Conservation (phyloP, 1,284 basidiomycete species). For the Microbotryomycetes sp. region DNA sequence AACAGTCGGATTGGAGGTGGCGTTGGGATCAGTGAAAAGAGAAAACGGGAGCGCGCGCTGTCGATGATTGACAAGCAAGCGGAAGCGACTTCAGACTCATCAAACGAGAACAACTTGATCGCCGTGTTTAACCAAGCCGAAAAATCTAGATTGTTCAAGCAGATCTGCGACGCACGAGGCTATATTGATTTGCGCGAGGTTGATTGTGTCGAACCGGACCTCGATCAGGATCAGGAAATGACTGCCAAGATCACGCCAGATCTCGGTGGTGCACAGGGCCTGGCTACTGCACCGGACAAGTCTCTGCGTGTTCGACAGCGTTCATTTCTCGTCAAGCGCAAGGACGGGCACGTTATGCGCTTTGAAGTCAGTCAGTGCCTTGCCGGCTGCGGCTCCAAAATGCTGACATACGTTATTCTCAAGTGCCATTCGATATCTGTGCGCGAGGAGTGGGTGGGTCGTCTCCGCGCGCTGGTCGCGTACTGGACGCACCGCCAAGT, state of each 20-base stretch:
- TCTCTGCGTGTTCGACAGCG: slow-evolving; percentile 2
- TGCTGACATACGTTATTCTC: neutral
- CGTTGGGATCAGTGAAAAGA: neutral
- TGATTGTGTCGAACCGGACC: slow-evolving; percentile 20
- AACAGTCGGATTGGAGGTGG: neutral
- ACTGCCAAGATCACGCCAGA: neutral
- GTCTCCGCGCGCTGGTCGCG: slow-evolving; percentile 20
- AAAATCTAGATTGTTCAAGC: slow-evolving; percentile 10
- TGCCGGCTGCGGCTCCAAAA: no score
- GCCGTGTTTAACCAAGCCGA: slow-evolving; percentile 12
- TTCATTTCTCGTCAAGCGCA: slow-evolving; percentile 13
- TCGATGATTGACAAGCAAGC: neutral
- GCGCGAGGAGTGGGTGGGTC: slow-evolving; percentile 29
- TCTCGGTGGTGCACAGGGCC: slow-evolving; percentile 9
- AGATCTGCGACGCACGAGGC: slow-evolving; percentile 24
- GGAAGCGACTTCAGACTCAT: neutral
- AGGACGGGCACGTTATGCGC: slow-evolving; percentile 2
- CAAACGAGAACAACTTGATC: slow-evolving; percentile 6
- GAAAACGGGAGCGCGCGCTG: neutral
- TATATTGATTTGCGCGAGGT: slow-evolving; percentile 28
- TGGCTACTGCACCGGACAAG: slow-evolving; percentile 12
- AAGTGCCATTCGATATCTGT: slow-evolving; percentile 29
- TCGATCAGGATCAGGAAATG: neutral
- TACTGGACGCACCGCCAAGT: slow-evolving; percentile 32
- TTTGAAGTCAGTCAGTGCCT: slow-evolving; percentile 33